Evolutionary conservation across 148 eudicot genomes (phyloP), one percentile per base, ranked within the genome.

Genomic region (Simmondsia chinensis): DNA sequence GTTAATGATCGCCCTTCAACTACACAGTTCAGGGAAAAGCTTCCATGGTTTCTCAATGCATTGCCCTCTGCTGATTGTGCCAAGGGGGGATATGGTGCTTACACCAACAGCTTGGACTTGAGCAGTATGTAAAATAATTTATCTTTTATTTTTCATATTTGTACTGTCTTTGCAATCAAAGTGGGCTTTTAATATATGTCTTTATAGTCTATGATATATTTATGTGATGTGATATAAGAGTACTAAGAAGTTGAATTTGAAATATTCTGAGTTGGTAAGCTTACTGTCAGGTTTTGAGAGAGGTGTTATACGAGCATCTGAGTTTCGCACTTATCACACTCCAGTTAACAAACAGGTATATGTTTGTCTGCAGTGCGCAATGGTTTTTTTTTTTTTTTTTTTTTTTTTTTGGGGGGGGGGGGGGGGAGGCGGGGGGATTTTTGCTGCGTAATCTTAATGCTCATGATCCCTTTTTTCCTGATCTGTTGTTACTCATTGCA

Each of bases 21-120:
- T 3, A 37, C 55, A 7, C 87, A 79, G 44, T 79, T 79, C 43
- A 65, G 58, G 39, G 76, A 79, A 42, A 75, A 75, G 66, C 63
- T 79, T 23, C 87, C 87, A 11, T 79, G 82, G 87, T 75, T 79
- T 43, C 87, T 79, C 33, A 40, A 63, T 44, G 82, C 87, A 12
- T 46, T 79, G 48, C 87, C 87, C 30, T 79, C 87, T 45, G 79
- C 82, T 63, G 87, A 79, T 57, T 79, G 87, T 79, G 87, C 87
- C n/a, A 79, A 79, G 52, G 87, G 79, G 35, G 87, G 87, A 13
- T 82, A 79, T 63, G 87, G 87, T 48, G 87, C 87, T 14, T 79
- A 79, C 70, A 65, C 82, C 35, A 69, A 50, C 60, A 75, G 76
- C 63, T 65, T 79, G 50, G 87, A 79, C 60, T 72, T 79, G 52